Evolutionary conservation across 2,329 filamentous ascomycete species (phyloP).

Genomic region (Chrysosphaeria jannelii): DNA sequence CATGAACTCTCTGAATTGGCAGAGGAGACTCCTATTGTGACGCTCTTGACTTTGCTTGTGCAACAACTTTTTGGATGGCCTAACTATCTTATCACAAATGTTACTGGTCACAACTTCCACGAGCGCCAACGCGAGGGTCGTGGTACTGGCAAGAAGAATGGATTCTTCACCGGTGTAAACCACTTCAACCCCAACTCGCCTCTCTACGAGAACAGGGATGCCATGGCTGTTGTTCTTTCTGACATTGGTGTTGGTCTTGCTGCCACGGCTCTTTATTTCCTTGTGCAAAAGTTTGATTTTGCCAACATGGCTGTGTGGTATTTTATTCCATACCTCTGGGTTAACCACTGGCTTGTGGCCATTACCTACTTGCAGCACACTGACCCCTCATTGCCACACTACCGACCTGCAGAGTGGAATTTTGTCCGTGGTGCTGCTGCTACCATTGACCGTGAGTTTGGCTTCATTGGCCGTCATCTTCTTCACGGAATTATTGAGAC

Average conservation of each 20-base stretch:
- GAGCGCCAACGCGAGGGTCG: conserved; percentile 76
- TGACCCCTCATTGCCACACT: conserved; percentile 76
- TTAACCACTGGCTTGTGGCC: conserved; percentile 96
- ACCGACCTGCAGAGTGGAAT: conserved; percentile 60
- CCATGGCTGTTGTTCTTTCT: conserved; percentile 58
- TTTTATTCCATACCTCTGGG: conserved; percentile 81
- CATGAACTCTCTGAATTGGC: conserved; percentile 72
- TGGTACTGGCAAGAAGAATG: conserved; percentile 76
- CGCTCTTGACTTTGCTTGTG: conserved; percentile 37
- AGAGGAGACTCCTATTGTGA: conserved; percentile 80
- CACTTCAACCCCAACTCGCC: conserved; percentile 79
- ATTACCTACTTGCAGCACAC: conserved; percentile 96
- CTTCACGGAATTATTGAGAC: conserved; percentile 92
- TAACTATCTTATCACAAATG: conserved; percentile 68
- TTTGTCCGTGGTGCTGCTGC: conserved; percentile 78
- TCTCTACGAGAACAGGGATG: conserved; percentile 73
- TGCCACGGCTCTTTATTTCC: conserved; percentile 26
- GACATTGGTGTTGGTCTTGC: conserved; percentile 51
- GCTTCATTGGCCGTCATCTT: conserved; percentile 68
- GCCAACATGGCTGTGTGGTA: conserved; percentile 84
- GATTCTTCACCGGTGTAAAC: conserved; percentile 54
- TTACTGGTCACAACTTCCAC: conserved; percentile 91
- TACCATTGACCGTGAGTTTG: conserved; percentile 89
- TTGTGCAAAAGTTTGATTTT: conserved; percentile 57
- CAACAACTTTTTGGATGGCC: conserved; percentile 91